Percentiles rank a stretch among this genome's conserved stretches.
Conservation (phyloP, 306 rosid genomes). For the Senna siamea region DNA sequence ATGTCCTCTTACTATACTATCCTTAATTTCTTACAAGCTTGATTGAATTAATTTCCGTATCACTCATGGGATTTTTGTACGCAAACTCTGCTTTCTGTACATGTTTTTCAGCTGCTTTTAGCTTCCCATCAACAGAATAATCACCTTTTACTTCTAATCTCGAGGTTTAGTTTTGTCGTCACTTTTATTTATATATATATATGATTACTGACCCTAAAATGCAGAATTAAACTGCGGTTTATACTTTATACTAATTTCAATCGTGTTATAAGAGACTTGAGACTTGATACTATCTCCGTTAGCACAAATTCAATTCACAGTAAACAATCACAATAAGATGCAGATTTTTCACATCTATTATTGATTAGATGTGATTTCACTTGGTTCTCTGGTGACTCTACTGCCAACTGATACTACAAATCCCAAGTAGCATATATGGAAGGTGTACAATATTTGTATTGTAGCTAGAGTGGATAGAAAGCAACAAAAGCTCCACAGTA, state of each 20-base stretch:
- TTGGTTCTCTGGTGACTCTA: background rate
- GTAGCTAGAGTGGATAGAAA: conserved; percentile 3
- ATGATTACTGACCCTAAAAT: no score
- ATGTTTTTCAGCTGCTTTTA: conserved; percentile 24
- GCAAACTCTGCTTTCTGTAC: background rate
- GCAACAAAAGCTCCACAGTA: conserved; percentile 28
- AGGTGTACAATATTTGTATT: background rate
- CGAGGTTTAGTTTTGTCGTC: background rate
- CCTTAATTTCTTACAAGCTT: background rate
- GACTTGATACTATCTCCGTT: no score
- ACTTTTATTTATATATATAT: background rate
- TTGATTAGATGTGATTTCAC: background rate
- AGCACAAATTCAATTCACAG: no score
- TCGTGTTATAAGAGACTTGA: no score
- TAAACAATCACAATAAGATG: no score
- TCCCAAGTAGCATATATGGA: conserved; percentile 17
- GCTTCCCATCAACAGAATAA: conserved; percentile 17
- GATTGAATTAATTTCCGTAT: background rate
- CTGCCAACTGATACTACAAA: background rate
- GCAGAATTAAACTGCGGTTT: no score
- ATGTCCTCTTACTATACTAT: background rate
- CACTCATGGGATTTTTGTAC: conserved; percentile 8
- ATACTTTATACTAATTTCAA: no score
- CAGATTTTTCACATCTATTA: background rate
- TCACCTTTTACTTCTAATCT: conserved; percentile 10